Evolutionary conservation across 495 filamentous ascomycete genomes (phyloP).

Genomic region (Neurospora sp.): DNA sequence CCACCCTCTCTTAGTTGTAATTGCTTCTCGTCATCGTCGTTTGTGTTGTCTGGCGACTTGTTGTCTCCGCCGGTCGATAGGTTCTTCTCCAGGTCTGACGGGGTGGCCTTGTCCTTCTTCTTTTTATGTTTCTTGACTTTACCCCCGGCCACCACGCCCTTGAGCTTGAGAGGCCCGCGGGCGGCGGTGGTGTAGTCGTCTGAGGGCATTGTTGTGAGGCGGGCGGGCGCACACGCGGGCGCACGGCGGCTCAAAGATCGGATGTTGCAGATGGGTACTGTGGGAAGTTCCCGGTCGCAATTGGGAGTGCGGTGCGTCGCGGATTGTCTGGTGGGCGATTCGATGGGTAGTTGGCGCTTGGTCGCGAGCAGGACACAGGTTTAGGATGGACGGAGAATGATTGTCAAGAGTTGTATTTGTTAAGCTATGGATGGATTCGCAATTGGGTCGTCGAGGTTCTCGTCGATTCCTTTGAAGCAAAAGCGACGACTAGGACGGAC

Average conservation of each 20-base stretch:
- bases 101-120: slow-evolving; percentile 34
- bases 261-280: background rate
- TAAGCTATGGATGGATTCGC: background rate
- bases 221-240: background rate
- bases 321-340: background rate
- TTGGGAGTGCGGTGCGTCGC: background rate
- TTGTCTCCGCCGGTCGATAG: slow-evolving; percentile 15
- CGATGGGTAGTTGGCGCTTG: background rate
- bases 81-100: slow-evolving; percentile 25
- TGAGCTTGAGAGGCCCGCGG: slow-evolving; percentile 68
- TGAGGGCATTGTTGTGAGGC: slow-evolving; percentile 37
- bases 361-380: background rate
- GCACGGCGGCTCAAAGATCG: background rate
- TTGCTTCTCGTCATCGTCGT: slow-evolving; percentile 12
- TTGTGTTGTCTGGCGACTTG: background rate
- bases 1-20: background rate
- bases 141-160: slow-evolving; percentile 44
- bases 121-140: slow-evolving; percentile 48
- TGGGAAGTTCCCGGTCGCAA: background rate
- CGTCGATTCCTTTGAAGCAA: background rate
- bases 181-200: slow-evolving; percentile 61
- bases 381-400: background rate
- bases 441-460: background rate
- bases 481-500: background rate
- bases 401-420: background rate